A percentile compares a stretch with the other conserved stretches of the same genome.
Conservation (phyloP, 2,329 filamentous ascomycete species). For the Aspergillus sojae region DNA sequence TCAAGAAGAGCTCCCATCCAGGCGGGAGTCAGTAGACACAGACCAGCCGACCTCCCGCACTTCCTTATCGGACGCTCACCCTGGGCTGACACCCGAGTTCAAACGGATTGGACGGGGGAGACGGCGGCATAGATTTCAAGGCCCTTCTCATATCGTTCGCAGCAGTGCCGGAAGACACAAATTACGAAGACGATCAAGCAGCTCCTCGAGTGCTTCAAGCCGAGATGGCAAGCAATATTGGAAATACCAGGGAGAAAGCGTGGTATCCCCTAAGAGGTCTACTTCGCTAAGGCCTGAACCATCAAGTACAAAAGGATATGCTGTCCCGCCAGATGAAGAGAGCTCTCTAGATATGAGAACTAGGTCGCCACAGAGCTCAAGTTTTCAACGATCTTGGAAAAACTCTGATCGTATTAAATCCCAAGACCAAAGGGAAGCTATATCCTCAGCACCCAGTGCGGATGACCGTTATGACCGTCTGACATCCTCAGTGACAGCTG, state of each 20-base stretch:
- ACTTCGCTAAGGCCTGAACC: constrained; percentile 6
- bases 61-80: constrained; percentile 46
- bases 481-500: constrained; percentile 47
- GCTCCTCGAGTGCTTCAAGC: constrained; percentile 61
- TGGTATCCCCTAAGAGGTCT: constrained; percentile 8
- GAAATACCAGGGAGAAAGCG: constrained; percentile 9
- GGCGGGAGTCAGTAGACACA: constrained; percentile 26
- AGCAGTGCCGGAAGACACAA: constrained; percentile 58
- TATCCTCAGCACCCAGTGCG: constrained; percentile 56
- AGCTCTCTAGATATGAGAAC: background rate
- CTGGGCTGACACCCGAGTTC: constrained; percentile 39
- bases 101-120: constrained; percentile 59
- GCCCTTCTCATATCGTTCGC: constrained; percentile 58
- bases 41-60: constrained; percentile 28
- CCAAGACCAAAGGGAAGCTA: constrained; percentile 55
- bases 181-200: constrained; percentile 55
- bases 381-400: constrained; percentile 2
- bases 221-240: constrained; percentile 34
- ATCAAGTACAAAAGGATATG: background rate
- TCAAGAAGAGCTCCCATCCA: constrained; percentile 20
- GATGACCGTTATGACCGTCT: constrained; percentile 35
- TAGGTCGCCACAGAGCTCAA: background rate
- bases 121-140: constrained; percentile 63
- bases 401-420: constrained; percentile 50
- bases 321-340: background rate